A percentile compares a stretch with the other conserved stretches of the same genome.
These are phyloP conservation scores for Nothophaeocryptopus gaeumannii DNA, from an alignment of 2,329 filamentous ascomycete genomes.

Conservation along the genomic window DNA sequence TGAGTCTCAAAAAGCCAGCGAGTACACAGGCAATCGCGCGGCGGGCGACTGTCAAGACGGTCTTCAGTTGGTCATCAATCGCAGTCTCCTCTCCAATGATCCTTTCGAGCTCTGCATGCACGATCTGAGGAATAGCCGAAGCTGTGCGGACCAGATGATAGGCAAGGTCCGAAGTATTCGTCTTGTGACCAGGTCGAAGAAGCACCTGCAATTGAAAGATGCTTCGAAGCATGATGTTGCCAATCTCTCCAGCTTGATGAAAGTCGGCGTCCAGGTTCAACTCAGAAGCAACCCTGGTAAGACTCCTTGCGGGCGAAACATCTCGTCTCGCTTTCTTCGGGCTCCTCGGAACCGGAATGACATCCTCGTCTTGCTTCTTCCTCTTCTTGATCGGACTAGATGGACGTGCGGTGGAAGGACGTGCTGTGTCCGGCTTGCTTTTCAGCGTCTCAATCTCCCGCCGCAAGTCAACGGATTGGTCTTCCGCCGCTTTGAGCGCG, in stretches of 20 bases:
- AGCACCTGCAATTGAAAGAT: slow-evolving; percentile 30
- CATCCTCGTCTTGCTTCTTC: slow-evolving; percentile 29
- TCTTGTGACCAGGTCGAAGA: slow-evolving; percentile 19
- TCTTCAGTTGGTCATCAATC: slow-evolving; percentile 13
- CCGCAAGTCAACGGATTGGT: slow-evolving; percentile 22
- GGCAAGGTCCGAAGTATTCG: slow-evolving; percentile 23
- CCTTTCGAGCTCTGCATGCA: slow-evolving; percentile 18
- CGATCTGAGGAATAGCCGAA: slow-evolving; percentile 22
- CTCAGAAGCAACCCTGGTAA: slow-evolving; percentile 1
- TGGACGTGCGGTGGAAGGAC: slow-evolving; percentile 3
- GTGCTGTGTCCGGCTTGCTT: slow-evolving; percentile 16
- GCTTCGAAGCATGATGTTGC: slow-evolving; percentile 26
- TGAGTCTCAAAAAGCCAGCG: slow-evolving; percentile 24
- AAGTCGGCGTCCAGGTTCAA: slow-evolving; percentile 15
- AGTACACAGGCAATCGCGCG: slow-evolving; percentile 26
- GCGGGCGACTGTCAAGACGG: slow-evolving; percentile 22
- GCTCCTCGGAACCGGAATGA: slow-evolving; percentile 23
- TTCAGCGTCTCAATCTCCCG: slow-evolving; percentile 27
- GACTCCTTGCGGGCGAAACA: slow-evolving; percentile 9
- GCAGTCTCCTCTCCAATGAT: slow-evolving; percentile 2
- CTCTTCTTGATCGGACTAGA: slow-evolving; percentile 26
- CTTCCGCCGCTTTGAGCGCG: slow-evolving; percentile 18
- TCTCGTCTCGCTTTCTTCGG: slow-evolving; percentile 27
- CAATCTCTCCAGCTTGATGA: slow-evolving; percentile 22
- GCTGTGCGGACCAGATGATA: slow-evolving; percentile 29